Evolutionary conservation across 441 rosid genomes (phyloP), one percentile per base, ranked within the genome.

Genomic region (Erysimum cheiri): DNA sequence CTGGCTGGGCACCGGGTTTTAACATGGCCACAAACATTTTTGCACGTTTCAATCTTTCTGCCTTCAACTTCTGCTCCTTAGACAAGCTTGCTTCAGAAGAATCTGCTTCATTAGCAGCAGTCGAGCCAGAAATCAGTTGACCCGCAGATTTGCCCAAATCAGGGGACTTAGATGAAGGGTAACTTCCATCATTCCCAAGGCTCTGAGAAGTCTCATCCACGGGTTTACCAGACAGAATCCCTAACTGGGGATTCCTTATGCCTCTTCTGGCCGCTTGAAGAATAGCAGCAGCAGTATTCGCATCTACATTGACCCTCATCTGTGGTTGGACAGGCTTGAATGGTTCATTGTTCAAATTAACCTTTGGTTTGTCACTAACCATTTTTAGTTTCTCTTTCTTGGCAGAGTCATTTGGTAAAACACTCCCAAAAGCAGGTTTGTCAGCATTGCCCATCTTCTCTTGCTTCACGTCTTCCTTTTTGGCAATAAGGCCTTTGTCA

Each of bases 11-110:
- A 71, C 85, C 85, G 52, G 73, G 69, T 84, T 85, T 90, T 48
- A 94, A 52, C 98, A 83, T 78, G 75, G 97, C 85, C 54, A 96
- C 84, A 77, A 94, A 92, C 90, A 90, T 82, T 80, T 92, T 94
- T 49, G 99, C 99, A 28, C 99, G 92, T 77, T 83, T 94, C 78
- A 94, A 84, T 78, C 99, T 87, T 77, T 92, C 98, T 39, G 98
- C 94, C 83, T 88, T 90, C 74, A 94, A 65, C 81, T 88, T 87
- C 85, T 88, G 86, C 83, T 92, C 98, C 70, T 71, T 84, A 48
- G 84, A 74, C 79, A 91, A 72, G 73, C 75, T 73, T 29, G 85
- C 83, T 78, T 89, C 96, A 17, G 87, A 82, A 40, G 92, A 84
- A 83, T 86, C 94, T 17, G 90, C 86, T 79, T 87, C 92, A 69